These are phyloP conservation scores for Acanthamoeba royreba DNA, from an alignment of 208 protist genomes.

Conservation along the genomic window DNA sequence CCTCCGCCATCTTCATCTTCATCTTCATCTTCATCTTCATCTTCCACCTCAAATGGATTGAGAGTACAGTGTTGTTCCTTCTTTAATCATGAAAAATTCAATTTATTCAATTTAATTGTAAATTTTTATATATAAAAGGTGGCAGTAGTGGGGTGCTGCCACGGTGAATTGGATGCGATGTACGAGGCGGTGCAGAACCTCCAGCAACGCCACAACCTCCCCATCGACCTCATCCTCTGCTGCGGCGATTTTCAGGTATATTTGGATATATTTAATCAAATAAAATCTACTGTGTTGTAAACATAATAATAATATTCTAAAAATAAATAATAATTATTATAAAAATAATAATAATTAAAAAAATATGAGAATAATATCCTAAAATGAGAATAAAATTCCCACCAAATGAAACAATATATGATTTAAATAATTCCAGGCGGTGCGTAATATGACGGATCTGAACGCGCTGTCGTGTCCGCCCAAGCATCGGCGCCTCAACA, in stretches of 20 bases:
- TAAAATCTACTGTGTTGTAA: no score
- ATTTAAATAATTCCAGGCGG: constrained; percentile 55
- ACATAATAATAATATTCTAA: no score
- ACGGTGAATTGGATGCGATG: constrained; percentile 96
- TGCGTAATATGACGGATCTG: constrained; percentile 91
- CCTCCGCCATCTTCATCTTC: no score
- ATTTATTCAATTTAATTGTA: background rate
- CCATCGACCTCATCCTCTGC: constrained; percentile 95
- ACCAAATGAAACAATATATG: background rate
- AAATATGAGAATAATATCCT: background rate
- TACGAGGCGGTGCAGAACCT: constrained; percentile 83
- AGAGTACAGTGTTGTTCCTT: no score
- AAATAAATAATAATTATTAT: no score
- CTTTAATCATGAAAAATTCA: no score
- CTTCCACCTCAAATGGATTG: no score
- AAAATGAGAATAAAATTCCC: background rate
- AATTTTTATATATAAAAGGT: constrained; percentile 68
- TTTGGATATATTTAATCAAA: background rate
- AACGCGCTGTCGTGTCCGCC: constrained; percentile 90
- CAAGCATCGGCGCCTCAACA: constrained; percentile 91
- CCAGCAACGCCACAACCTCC: constrained; percentile 82
- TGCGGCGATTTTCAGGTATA: constrained; percentile 97
- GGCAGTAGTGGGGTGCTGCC: constrained; percentile 96
- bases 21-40: no score
- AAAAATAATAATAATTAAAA: no score